These are phyloP conservation scores for Quercus variabilis DNA, from an alignment of 306 rosid genomes.

Conservation along the genomic window DNA sequence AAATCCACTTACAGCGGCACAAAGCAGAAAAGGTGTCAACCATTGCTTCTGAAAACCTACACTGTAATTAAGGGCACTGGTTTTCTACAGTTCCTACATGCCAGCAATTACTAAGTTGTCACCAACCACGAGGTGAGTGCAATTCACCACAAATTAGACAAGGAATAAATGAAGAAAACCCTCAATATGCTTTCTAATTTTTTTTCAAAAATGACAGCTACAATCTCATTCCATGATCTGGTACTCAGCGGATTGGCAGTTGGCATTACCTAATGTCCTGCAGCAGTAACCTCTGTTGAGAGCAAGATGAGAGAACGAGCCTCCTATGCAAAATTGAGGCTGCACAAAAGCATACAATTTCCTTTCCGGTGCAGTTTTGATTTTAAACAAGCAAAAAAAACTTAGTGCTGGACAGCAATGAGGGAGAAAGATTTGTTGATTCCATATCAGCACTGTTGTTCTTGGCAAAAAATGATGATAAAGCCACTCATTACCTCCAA, in stretches of 20 bases:
- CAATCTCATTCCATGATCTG: not conserved
- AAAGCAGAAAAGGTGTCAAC: not conserved
- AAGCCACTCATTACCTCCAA: not conserved
- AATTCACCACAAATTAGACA: not conserved
- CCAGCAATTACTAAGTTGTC: slow-evolving; percentile 11
- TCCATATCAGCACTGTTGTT: not conserved
- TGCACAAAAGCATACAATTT: not conserved
- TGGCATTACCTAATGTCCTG: not conserved
- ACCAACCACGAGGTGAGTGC: not conserved
- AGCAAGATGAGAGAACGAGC: not conserved
- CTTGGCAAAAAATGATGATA: not conserved
- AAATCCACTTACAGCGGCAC: not conserved
- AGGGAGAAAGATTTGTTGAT: not conserved
- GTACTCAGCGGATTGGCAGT: not conserved
- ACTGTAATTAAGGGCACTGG: slow-evolving; percentile 14
- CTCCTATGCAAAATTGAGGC: not conserved
- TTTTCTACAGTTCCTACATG: slow-evolving; percentile 14
- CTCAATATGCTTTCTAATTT: not conserved
- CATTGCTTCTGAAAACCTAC: not conserved
- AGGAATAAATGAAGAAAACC: not conserved
- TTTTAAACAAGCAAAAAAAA: not conserved
- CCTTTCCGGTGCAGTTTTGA: not conserved
- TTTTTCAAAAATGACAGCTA: not conserved
- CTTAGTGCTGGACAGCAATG: not conserved
- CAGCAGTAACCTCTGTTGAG: not conserved